Base-by-base conservation (phyloP, 2,329 filamentous ascomycete species). In the Penicillium sp. region DNA sequence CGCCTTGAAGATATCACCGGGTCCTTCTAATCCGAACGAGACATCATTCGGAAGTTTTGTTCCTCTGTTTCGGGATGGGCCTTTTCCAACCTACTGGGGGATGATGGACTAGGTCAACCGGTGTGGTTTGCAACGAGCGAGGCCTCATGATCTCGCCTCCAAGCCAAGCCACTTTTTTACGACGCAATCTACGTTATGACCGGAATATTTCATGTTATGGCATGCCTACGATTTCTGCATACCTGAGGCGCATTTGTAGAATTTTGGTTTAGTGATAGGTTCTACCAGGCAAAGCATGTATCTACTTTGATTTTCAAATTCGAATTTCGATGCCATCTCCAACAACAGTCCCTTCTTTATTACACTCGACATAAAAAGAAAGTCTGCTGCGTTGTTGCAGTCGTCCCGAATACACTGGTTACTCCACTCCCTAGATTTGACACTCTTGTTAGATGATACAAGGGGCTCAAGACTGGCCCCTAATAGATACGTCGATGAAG, bases 81-180 rank as follows among this genome's bases (percentile, higher is more conserved):
- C 22, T 8, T 59, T 50, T 15, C 20, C 34, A 20, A 17, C 39
- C 57, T 57, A 38, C 31, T 51, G 22, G 41, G 54, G 48, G 54
- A 54, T 22, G 54, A 54, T 22, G 22, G 22, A 22, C 22, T 22
- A 22, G 37, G 50, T 52, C 41, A 55, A 50, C 54, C 37, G 28
- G 54, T 17, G n/a, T 41, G 43, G 59, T 57, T 57, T 63, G 54
- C 50, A 62, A 41, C 31, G 55, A 60, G 56, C 31, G 55, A 60
- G 56, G 56, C 56, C 39, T 57, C 54, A 47, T 51, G 15, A 31
- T 43, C 35, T 37, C 31, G 50, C 41, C 25, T 37, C 37, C 22
- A 22, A 50, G 57, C 37, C 22, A 22, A 50, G 57, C 45, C 45
- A 12, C 12, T 28, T 17, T 55, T n/a, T 53, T 14, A 55, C 45